Evolutionary conservation across 805 yeast species (phyloP).

Genomic region (Clavispora phyllophila): DNA sequence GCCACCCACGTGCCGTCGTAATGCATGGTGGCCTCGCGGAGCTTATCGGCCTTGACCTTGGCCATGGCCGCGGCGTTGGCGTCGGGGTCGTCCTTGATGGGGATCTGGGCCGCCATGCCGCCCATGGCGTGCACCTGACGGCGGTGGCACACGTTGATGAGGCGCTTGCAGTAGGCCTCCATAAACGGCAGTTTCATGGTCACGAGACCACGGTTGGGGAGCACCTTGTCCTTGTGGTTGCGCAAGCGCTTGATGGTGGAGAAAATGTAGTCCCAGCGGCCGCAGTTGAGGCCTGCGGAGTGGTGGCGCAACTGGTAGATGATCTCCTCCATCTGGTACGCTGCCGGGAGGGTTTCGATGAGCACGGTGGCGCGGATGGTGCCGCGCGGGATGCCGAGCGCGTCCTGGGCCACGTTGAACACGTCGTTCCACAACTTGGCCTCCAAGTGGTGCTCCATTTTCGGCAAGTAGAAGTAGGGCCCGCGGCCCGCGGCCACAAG

Average conservation of each 20-base stretch:
- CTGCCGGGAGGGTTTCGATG: conserved; percentile 81
- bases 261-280: conserved; percentile 87
- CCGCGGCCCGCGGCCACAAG: conserved; percentile 62
- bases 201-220: conserved; percentile 18
- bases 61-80: conserved; percentile 16
- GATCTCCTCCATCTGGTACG: conserved; percentile 83
- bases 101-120: conserved; percentile 24
- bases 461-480: conserved; percentile 79
- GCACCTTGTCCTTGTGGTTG: conserved; percentile 38
- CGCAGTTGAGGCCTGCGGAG: conserved; percentile 79
- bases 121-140: conserved; percentile 23
- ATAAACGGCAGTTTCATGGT: conserved; percentile 19
- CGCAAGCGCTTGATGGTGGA: conserved; percentile 72
- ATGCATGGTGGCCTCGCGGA: conserved; percentile 19
- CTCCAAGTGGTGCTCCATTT: conserved; percentile 82
- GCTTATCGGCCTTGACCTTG: conserved; percentile 16
- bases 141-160: conserved; percentile 18
- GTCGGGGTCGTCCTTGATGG: conserved; percentile 16
- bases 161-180: conserved; percentile 16
- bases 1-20: conserved; percentile 23
- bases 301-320: conserved; percentile 72
- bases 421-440: conserved; percentile 82
- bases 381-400: conserved; percentile 63
- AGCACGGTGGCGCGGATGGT: conserved; percentile 76
- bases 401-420: conserved; percentile 72